Evolutionary conservation across 148 eudicot genomes (phyloP), one percentile per base, ranked within the genome.

Genomic region (Diospyros lotus): DNA sequence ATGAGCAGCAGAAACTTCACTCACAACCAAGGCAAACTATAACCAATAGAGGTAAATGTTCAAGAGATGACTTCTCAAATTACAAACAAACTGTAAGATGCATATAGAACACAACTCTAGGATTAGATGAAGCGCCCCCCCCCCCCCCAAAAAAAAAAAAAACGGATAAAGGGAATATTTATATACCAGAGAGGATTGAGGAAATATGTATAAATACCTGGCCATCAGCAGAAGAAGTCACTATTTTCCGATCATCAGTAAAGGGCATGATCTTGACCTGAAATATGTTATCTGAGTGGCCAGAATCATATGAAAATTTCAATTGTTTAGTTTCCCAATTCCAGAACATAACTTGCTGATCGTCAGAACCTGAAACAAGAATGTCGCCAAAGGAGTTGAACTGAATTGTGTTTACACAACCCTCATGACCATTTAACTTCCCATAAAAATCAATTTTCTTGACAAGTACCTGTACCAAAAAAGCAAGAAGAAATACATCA

Each of bases 321-420:
- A 80, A 80, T 64, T 74, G 63, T 72, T 80, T 78, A 13, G 86
- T 69, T 4, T 87, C 90, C 95, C 95, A 90, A 72, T 89, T 82
- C 97, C 96, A 93, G 45, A 89, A 72, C 51, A 79, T 90, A 71
- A 93, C 85, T 72, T 82, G 78, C 73, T 65, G 86, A 81, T 93
- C 97, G 80, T 93, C 96, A 56, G 97, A 90, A 66, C 97, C 96
- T 5, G 97, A 93, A 60, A 83, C 93, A 64, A 93, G 86, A 65
- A 45, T 75, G 58, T 93, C 89, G 52, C 97, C 96, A 53, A 84
- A 69, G 4, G 89, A 83, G 76, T 87, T 87, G 79, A 89, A 93
- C 52, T 89, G 91, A 39, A 87, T 75, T 1, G 97, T 79, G 72
- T 90, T 93, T 39, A 93, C 96, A 77, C 97, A 90, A 56, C 96